These are phyloP conservation scores for Volvox africanus DNA, from an alignment of 139 green algal genomes.

Conservation along the genomic window DNA sequence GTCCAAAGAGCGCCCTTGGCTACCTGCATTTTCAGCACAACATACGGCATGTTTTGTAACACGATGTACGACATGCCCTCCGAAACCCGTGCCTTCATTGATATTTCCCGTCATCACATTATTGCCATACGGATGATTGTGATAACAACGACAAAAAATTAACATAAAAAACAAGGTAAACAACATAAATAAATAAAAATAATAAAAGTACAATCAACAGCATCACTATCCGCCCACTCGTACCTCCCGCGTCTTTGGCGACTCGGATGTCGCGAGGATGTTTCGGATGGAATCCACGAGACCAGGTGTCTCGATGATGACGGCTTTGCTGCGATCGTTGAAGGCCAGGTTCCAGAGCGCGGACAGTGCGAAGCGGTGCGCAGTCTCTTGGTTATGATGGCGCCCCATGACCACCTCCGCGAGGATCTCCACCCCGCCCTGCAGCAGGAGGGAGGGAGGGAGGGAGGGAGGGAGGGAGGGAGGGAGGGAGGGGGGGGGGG, in stretches of 20 bases:
- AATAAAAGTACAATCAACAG: too few species aligned
- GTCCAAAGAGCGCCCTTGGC: conserved; percentile 71
- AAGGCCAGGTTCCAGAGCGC: conserved; percentile 74
- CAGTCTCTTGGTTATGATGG: conserved; percentile 65
- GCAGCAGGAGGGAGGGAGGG: not conserved
- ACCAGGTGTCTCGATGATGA: conserved; percentile 51
- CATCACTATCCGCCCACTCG: too few species aligned
- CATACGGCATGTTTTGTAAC: too few species aligned
- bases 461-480: too few species aligned
- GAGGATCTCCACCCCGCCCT: conserved; percentile 53
- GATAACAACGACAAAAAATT: too few species aligned
- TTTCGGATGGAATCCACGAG: conserved; percentile 64
- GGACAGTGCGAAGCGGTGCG: conserved; percentile 56
- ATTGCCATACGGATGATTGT: too few species aligned
- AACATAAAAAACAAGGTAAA: too few species aligned
- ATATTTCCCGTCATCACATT: too few species aligned
- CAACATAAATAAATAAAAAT: too few species aligned
- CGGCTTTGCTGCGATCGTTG: conserved; percentile 47
- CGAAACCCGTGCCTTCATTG: too few species aligned
- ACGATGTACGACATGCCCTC: too few species aligned
- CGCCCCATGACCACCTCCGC: conserved; percentile 50
- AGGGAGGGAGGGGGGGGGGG: too few species aligned
- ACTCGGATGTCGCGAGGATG: conserved; percentile 53
- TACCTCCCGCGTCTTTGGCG: conserved; percentile 58
- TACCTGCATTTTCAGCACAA: not conserved